Evolutionary conservation across 306 rosid species (phyloP), one percentile per base, ranked within the genome.

Genomic region (Arachis hypogaea): DNA sequence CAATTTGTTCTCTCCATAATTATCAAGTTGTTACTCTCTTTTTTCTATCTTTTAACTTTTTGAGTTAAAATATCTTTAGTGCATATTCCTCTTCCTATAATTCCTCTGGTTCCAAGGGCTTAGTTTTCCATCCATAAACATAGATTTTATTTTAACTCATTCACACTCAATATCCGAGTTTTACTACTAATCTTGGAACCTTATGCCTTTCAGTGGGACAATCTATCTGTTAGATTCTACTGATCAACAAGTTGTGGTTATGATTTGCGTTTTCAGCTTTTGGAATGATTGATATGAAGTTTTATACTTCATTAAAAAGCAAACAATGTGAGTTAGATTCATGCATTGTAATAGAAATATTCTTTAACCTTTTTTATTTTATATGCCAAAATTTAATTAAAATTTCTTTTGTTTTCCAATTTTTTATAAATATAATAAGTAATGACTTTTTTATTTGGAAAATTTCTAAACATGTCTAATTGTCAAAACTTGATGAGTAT

Each of bases 1-100:
- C 70, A 59, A 47, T 74, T 77, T 76, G 65, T 71, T 76, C 80
- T 75, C n/a, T 78, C 56, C 62, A 59, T 41, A 49, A 63, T 10
- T 62, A 43, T 51, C 68, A 59, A 63, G 42, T 69, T 0, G 56
- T 50, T 4, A 4, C 5, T 52, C 58, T 8, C 9, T n/a, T n/a
- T 4, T n/a, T 52, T 6, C 10, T 38, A 22, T 30, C 6, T 10
- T 12, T 3, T 33, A 9, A 29, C 52, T 77, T 68, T 54, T 47
- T 12, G 12, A 4, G 7, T 6, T 68, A 12, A n/a, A 3, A 7
- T 10, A 8, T 52, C 22, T n/a, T 1, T n/a, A 52, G 58, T 49
- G 55, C 58, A 52, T 52, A 22, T 52, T 14, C 58, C 58, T 52
- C 9, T n/a, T 46, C 12, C 12, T 51, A n/a, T 51, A 51, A 5